Conservation (phyloP, 2,329 filamentous ascomycete species). For the Phaeosphaeria sp. region DNA sequence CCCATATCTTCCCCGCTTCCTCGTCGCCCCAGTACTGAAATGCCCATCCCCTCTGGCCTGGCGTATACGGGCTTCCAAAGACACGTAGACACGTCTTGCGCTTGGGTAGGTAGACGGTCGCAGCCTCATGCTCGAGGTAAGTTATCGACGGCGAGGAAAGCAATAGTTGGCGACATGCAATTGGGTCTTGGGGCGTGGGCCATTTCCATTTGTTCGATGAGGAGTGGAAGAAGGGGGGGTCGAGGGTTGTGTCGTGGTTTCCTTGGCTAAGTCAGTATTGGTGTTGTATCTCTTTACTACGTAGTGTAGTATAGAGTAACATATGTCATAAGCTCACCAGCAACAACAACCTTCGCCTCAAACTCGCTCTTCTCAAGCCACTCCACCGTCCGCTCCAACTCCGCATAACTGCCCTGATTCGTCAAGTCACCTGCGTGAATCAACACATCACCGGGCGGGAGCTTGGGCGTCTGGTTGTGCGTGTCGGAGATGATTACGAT, state of each 20-base stretch:
- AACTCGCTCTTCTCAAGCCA: conserved; percentile 75
- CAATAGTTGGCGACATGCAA: conserved; percentile 63
- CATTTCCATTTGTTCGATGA: conserved; percentile 65
- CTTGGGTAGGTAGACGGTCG: conserved; percentile 64
- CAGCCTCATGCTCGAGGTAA: conserved; percentile 68
- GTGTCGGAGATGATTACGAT: conserved; percentile 81
- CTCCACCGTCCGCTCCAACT: conserved; percentile 66
- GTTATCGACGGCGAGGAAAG: conserved; percentile 60
- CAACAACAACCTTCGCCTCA: conserved; percentile 73
- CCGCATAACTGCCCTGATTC: conserved; percentile 68
- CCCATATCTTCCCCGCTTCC: conserved; percentile 61
- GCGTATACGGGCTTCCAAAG: conserved; percentile 75
- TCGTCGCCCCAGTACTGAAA: conserved; percentile 65
- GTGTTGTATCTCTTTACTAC: no score
- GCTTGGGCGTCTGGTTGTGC: conserved; percentile 69
- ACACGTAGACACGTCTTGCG: conserved; percentile 66
- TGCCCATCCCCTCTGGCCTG: conserved; percentile 65
- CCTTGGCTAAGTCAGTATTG: no score
- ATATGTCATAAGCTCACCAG: no score
- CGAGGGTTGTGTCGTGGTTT: conserved; percentile 78
- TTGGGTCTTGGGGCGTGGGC: conserved; percentile 60
- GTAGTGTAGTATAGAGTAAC: no score
- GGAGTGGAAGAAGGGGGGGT: conserved; percentile 65
- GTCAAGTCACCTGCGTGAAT: conserved; percentile 80
- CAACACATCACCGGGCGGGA: conserved; percentile 75